Conservation (phyloP, 2,329 filamentous ascomycete genomes). For the Paecilomyces niveus region DNA sequence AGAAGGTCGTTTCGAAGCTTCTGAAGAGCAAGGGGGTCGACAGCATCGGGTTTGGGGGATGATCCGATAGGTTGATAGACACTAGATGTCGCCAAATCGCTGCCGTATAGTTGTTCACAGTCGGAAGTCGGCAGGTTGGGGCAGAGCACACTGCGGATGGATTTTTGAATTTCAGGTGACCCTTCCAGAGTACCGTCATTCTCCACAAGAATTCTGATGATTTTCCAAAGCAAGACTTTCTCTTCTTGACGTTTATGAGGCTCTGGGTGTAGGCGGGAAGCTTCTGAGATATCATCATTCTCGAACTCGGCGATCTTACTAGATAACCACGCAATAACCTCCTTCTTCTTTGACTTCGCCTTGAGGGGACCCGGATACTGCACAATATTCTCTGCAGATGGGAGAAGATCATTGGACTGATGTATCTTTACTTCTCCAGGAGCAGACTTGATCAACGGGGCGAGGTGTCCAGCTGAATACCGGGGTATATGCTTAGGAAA, state of each 20-base stretch:
- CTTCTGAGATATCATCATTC: slow-evolving; percentile 38
- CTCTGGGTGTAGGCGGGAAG: slow-evolving; percentile 44
- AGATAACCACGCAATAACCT: slow-evolving; percentile 72
- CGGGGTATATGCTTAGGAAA: slow-evolving; percentile 86
- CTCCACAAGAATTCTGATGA: slow-evolving; percentile 74
- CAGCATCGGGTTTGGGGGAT: slow-evolving; percentile 53
- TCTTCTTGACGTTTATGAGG: slow-evolving; percentile 65
- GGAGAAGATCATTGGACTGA: slow-evolving; percentile 65
- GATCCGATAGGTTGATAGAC: slow-evolving; percentile 29
- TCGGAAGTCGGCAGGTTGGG: slow-evolving; percentile 44
- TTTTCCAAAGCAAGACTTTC: slow-evolving; percentile 78
- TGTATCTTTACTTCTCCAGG: slow-evolving; percentile 76
- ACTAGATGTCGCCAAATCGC: slow-evolving; percentile 20
- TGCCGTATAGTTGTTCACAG: slow-evolving; percentile 16
- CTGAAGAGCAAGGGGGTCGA: slow-evolving; percentile 63
- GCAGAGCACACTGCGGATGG: slow-evolving; percentile 66
- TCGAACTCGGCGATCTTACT: slow-evolving; percentile 70
- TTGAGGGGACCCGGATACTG: slow-evolving; percentile 88
- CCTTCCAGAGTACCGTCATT: slow-evolving; percentile 78
- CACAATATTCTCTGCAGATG: slow-evolving; percentile 62
- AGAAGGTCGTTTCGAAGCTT: slow-evolving; percentile 67
- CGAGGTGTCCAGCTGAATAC: slow-evolving; percentile 65
- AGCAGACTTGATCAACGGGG: slow-evolving; percentile 72
- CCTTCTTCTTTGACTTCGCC: slow-evolving; percentile 92
- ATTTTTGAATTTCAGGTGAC: slow-evolving; percentile 61